phyloP scores from a whole-genome alignment of 306 rosid species.

The Corylus avellana region DNA sequence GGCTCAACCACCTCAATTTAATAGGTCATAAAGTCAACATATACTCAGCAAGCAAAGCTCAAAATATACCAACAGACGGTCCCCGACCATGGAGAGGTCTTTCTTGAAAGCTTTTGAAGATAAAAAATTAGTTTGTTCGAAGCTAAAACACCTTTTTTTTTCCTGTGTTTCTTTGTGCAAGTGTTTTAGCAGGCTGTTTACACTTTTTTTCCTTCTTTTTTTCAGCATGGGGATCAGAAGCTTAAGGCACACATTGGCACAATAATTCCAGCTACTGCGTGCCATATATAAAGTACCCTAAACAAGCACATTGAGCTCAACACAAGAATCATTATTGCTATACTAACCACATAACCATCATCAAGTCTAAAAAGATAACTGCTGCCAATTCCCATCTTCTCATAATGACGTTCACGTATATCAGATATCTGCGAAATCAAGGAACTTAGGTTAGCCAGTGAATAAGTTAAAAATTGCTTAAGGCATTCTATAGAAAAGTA shows the following conservation, averaged over 20 bases:
- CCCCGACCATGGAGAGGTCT: not conserved
- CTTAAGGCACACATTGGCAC: not conserved
- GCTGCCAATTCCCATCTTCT: conserved; percentile 98
- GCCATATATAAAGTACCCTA: not conserved
- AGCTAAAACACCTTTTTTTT: not conserved
- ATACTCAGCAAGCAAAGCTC: no score
- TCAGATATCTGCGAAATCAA: conserved; percentile 78
- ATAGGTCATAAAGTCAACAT: no score
- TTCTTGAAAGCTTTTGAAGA: not conserved
- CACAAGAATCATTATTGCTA: conserved; percentile 9
- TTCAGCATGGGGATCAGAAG: not conserved
- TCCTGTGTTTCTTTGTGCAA: not conserved
- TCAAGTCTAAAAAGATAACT: conserved; percentile 97
- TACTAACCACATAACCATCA: conserved; percentile 97
- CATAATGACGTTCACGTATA: conserved; percentile 85
- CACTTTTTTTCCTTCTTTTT: not conserved
- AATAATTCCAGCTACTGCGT: not conserved
- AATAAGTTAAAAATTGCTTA: not conserved
- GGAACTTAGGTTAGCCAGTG: not conserved
- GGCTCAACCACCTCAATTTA: not conserved
- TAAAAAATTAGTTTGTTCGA: not conserved
- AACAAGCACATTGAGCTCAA: conserved; percentile 18
- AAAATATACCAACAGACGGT: not conserved
- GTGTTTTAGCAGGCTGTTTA: not conserved
- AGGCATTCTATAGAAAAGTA: not conserved